Evolutionary conservation across 1,284 basidiomycete genomes (phyloP), one percentile per base, ranked within the genome.

Genomic region (Ceratobasidium sp.): DNA sequence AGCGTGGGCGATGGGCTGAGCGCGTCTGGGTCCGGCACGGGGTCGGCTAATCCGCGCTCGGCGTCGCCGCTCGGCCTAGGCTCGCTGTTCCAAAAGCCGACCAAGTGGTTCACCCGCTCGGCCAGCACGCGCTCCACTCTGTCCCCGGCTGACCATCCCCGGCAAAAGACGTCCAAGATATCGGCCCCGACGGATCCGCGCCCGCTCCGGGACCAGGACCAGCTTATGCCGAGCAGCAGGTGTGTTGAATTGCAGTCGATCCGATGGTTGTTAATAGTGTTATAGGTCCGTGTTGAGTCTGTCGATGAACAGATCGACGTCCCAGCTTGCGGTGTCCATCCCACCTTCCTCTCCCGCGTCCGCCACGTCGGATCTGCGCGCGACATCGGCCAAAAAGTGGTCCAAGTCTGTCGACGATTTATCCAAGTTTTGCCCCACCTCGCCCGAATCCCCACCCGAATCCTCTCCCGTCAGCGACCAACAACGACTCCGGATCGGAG

Each of bases 381-480:
- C 85, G 67, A 89, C 93, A 20, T 91, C 92, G 0, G 88, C 89
- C 79, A 92, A 90, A 83, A 89, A 88, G 13, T 95, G 93, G 93
- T 94, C 93, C 15, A 90, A 87, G 82, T 94, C 93, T 2, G 93
- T 90, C 49, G 94, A 95, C 82, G 94, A 95, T 83, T 88, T 95
- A 63, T 88, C 89, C 82, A 90, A 58, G 56, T 80, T 79, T 64
- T 58, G 77, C 7, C 82, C 81, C 46, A 83, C 81, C 23, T 85
- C 86, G 53, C 82, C 84, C 79, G 80, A 83, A 80, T 73, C 85
- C 20, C 71, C 64, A 49, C 46, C 67, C 64, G 42, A 64, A 9
- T 33, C 68, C 12, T 53, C 71, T 15, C 64, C 44, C 40, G 56
- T 13, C 26, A 33, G 39, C 23, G 20, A 60, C 23, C 56, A 33